Conservation (phyloP, 768 basidiomycete genomes). For the Trametes coccinea region DNA sequence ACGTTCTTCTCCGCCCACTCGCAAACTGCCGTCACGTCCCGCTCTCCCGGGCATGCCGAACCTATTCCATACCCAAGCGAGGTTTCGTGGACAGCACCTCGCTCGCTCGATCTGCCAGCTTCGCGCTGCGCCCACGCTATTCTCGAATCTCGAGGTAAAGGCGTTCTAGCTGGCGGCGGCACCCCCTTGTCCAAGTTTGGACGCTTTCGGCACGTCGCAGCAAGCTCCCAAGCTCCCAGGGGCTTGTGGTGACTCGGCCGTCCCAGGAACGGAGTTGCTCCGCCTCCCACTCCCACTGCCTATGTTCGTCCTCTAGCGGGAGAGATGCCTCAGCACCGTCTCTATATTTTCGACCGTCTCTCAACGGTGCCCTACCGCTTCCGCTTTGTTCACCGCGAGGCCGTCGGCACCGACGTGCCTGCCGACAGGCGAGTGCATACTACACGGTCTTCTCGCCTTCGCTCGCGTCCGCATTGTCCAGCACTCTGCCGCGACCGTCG, state of each 20-base stretch:
- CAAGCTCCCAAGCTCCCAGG: slow-evolving; percentile 15
- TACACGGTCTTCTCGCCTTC: not conserved
- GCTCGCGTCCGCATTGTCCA: not conserved
- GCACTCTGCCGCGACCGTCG: not conserved
- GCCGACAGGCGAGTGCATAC: not conserved
- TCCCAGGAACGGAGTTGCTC: slow-evolving; percentile 14
- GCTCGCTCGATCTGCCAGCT: slow-evolving; percentile 1
- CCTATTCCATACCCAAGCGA: slow-evolving; percentile 11
- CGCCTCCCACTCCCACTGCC: slow-evolving; percentile 11
- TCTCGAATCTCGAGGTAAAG: slow-evolving; percentile 15
- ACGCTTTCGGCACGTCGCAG: slow-evolving; percentile 9
- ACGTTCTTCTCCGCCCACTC: slow-evolving; percentile 9
- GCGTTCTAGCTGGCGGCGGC: slow-evolving; percentile 1
- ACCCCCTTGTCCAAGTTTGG: slow-evolving; percentile 3
- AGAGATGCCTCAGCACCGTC: not conserved
- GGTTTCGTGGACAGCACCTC: slow-evolving; percentile 15
- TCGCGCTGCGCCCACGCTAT: slow-evolving; percentile 5
- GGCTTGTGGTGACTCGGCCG: not conserved
- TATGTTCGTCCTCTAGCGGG: slow-evolving; percentile 3
- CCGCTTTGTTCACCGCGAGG: not conserved
- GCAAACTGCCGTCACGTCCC: slow-evolving; percentile 4
- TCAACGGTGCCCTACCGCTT: not conserved
- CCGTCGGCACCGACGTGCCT: slow-evolving; percentile 6
- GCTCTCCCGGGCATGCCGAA: slow-evolving; percentile 12
- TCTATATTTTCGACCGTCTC: not conserved